Percentiles rank a stretch among this genome's conserved stretches.
Conservation (phyloP, 2,329 filamentous ascomycete species). For the Cladosporium sp. region DNA sequence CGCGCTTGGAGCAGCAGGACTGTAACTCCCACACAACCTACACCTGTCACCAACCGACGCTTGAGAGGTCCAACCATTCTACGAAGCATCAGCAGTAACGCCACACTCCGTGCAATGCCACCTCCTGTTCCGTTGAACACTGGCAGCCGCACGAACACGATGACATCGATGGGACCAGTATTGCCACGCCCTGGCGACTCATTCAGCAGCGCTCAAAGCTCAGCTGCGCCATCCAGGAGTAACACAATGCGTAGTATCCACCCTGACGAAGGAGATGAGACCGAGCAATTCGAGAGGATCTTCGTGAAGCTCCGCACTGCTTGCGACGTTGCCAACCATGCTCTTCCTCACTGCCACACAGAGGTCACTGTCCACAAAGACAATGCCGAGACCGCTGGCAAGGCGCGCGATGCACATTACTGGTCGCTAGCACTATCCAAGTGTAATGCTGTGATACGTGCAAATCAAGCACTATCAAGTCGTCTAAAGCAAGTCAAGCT, state of each 20-base stretch:
- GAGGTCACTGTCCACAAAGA: slow-evolving; percentile 67
- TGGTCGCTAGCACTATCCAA: slow-evolving; percentile 72
- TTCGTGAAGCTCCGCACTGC: slow-evolving; percentile 74
- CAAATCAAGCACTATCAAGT: slow-evolving; percentile 70
- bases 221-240: slow-evolving; percentile 42
- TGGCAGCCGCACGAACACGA: slow-evolving; percentile 57
- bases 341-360: slow-evolving; percentile 67
- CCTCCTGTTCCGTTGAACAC: slow-evolving; percentile 46
- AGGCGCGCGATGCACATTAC: slow-evolving; percentile 48
- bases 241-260: slow-evolving; percentile 44
- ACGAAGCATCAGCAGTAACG: slow-evolving; percentile 42
- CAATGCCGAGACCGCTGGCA: slow-evolving; percentile 56
- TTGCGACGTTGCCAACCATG: slow-evolving; percentile 70
- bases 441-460: slow-evolving; percentile 68
- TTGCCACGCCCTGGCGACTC: slow-evolving; percentile 83
- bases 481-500: slow-evolving; percentile 79
- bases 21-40: slow-evolving; percentile 50
- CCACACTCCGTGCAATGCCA: slow-evolving; percentile 37
- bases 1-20: slow-evolving; percentile 36
- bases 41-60: slow-evolving; percentile 45
- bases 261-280: slow-evolving; percentile 64
- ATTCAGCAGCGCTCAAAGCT: slow-evolving; percentile 51
- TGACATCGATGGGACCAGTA: slow-evolving; percentile 45
- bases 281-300: slow-evolving; percentile 82
- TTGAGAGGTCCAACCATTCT: slow-evolving; percentile 54